These are phyloP conservation scores for Populus hybrid DNA, from an alignment of 441 rosid species.

Conservation along the genomic window DNA sequence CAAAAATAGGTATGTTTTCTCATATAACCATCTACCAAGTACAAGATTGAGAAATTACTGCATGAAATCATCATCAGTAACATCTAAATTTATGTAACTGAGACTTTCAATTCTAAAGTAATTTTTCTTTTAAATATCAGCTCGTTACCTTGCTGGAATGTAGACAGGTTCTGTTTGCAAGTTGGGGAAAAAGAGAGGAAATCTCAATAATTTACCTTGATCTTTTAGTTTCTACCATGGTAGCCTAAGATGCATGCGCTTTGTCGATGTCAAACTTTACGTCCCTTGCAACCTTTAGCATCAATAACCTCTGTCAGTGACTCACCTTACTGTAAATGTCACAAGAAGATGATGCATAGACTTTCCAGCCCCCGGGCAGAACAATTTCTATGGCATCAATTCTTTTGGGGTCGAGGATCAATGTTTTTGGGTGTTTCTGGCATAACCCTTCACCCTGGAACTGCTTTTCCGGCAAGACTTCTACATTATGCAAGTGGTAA, in stretches of 20 bases:
- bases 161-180: background rate
- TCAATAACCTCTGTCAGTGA: background rate
- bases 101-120: background rate
- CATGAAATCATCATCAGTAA: background rate
- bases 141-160: background rate
- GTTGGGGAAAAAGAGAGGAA: background rate
- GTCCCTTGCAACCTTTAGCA: background rate
- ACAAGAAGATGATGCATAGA: background rate
- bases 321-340: background rate
- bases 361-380: background rate
- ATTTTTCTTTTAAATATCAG: background rate
- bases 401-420: background rate
- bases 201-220: background rate
- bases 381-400: background rate
- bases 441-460: background rate
- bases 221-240: background rate
- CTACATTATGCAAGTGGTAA: background rate
- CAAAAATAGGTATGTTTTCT: constrained; percentile 57
- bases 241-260: background rate
- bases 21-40: background rate
- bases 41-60: background rate
- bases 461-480: background rate
- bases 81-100: background rate
- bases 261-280: background rate
- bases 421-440: background rate